Percentiles rank a stretch among this genome's conserved stretches.
phyloP scores from a whole-genome alignment of 495 filamentous ascomycete species.

The Glonium stellatum region DNA sequence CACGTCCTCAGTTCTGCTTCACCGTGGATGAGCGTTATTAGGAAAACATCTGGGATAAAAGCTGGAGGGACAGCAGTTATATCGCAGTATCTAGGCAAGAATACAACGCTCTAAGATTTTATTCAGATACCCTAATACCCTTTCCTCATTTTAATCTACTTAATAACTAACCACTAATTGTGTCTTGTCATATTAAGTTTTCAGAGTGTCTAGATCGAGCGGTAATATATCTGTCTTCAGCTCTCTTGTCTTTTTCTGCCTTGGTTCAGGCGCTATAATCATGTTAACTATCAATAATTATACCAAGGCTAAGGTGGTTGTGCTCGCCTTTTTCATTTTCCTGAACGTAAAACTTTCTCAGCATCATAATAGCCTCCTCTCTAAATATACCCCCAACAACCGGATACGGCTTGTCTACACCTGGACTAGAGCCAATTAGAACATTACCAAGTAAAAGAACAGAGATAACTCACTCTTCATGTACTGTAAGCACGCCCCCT shows the following conservation, averaged over 20 bases:
- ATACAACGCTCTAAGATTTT: neutral
- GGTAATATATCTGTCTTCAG: constrained; percentile 33
- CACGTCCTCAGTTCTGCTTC: too few species aligned
- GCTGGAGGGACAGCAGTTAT: too few species aligned
- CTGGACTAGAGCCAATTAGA: constrained; percentile 32
- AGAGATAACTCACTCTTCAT: constrained; percentile 54
- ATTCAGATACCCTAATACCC: neutral
- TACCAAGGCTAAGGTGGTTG: neutral
- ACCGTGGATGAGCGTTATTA: too few species aligned
- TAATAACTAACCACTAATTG: neutral
- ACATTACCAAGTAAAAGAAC: neutral
- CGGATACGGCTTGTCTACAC: constrained; percentile 65
- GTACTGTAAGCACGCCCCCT: constrained; percentile 80
- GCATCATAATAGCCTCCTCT: constrained; percentile 81
- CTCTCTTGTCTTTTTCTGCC: constrained; percentile 47
- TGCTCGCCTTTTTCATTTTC: constrained; percentile 77
- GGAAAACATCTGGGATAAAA: too few species aligned
- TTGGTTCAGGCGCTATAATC: constrained; percentile 53
- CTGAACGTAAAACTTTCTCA: constrained; percentile 92
- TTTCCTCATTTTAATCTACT: too few species aligned
- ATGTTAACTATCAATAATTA: neutral
- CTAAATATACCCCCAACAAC: constrained; percentile 76
- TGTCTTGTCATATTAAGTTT: neutral
- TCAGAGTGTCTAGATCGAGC: neutral
- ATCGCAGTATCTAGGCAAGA: neutral